Base-by-base conservation (phyloP, 768 basidiomycete species). In the Phylloporus scabripes region DNA sequence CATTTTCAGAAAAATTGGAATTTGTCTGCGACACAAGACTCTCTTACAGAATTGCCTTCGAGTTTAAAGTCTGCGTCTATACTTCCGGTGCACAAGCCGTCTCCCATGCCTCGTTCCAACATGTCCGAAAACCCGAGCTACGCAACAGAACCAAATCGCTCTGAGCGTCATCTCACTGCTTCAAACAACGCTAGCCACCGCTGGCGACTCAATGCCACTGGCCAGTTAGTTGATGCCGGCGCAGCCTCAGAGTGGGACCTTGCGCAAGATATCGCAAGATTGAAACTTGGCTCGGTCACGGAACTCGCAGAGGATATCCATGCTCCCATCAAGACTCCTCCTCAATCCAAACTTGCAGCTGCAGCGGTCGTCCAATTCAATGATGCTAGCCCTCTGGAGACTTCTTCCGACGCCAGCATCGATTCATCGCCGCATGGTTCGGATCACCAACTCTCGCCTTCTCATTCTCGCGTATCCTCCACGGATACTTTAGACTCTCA, bases 401-500 rank as follows among this genome's bases (percentile, higher is more conserved):
- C 83, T 9, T 78, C 80, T 29, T 88, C 85, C 28, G 81, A 76
- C 60, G 75, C 80, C 45, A 88, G 86, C 62, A 72, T 81, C 42
- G 83, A 80, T 57, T 88, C 87, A 42, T 87, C 87, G 31, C 84
- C 87, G 17, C 79, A 82, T 46, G 69, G 76, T 38, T 76, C 81
- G 53, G 84, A 86, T 55, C 82, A 84, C 65, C 77, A 78, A 51
- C 80, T 82, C 58, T 75, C 70, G 46, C 74, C 79, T 24, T 82
- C 83, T 54, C 87, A 89, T 67, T 89, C 87, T 54, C 81, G 87
- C 47, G 88, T 84, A 45, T 88, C 87, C 23, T 89, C 88, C n/a
- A 81, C 83, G 54, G 87, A 89, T 68, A 84, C 83, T 28, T 76
- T 82, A 24, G 72, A 75, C 42, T 79, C 80, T 48, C 83, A 79